phyloP scores from a whole-genome alignment of 371 early-diverging fungal genomes.

The Circinella minor region DNA sequence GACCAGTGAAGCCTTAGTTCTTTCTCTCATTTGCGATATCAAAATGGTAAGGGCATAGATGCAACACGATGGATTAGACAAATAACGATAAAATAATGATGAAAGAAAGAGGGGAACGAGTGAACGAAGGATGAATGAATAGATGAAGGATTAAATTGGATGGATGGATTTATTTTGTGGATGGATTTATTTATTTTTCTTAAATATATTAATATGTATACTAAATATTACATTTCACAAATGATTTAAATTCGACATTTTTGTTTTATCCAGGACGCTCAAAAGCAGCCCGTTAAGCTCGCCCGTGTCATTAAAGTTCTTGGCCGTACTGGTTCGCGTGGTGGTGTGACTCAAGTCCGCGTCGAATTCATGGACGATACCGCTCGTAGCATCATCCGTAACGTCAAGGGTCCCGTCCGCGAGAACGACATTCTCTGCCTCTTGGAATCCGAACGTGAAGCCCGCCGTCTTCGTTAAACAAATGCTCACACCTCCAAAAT shows the following conservation, averaged over 20 bases:
- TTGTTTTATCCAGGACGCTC: conserved; percentile 56
- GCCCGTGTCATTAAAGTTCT: conserved; percentile 96
- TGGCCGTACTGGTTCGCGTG: conserved; percentile 99
- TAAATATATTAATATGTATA: background rate
- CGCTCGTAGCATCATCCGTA: conserved; percentile 96
- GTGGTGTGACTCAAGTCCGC: conserved; percentile 98
- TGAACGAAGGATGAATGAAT: conserved; percentile 10
- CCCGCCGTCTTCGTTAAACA: conserved; percentile 95
- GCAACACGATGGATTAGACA: background rate
- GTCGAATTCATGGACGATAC: conserved; percentile 98
- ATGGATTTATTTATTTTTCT: conserved; percentile 1
- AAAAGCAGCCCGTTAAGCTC: conserved; percentile 85
- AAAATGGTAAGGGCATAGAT: background rate
- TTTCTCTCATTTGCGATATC: conserved; percentile 7
- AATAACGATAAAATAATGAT: background rate
- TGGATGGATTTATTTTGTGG: conserved; percentile 16
- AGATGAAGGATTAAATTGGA: background rate
- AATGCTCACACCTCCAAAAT: background rate
- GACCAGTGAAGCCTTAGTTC: background rate
- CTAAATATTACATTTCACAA: background rate
- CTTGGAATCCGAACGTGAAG: conserved; percentile 99
- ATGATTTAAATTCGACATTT: background rate
- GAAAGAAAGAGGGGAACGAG: background rate
- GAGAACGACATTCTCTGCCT: conserved; percentile 96
- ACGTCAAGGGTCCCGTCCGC: conserved; percentile 99